Evolutionary conservation across 306 rosid genomes (phyloP).

Genomic region (Casuarina equisetifolia): DNA sequence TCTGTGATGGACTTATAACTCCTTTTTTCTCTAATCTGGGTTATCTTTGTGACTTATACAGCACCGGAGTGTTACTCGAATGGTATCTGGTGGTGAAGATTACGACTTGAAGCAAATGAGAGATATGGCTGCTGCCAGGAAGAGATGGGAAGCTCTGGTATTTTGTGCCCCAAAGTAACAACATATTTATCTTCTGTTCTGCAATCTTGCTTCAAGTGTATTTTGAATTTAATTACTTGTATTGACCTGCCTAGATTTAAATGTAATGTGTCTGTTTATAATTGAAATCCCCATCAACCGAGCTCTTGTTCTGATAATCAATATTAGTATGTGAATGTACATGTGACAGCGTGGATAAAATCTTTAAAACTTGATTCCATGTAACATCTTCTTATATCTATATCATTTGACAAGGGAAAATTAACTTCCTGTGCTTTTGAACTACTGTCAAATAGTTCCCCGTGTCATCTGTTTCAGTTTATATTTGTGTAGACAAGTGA

Average conservation of each 20-base stretch:
- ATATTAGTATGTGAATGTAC: background rate
- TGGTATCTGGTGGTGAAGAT: slow-evolving; percentile 61
- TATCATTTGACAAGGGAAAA: background rate
- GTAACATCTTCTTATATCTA: background rate
- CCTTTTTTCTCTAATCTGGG: background rate
- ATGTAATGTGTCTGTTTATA: background rate
- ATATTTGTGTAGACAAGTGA: background rate
- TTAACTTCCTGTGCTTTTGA: too few relatives aligned
- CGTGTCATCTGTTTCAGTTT: too few relatives aligned
- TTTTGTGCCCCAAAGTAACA: slow-evolving; percentile 20
- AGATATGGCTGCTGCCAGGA: slow-evolving; percentile 92
- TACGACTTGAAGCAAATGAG: slow-evolving; percentile 84
- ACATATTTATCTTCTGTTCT: background rate
- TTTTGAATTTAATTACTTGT: background rate
- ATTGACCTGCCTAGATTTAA: background rate
- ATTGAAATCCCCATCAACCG: background rate
- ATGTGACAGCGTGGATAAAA: background rate
- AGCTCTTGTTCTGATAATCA: background rate
- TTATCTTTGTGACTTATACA: slow-evolving; percentile 19
- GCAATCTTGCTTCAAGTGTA: background rate
- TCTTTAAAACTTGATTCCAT: background rate
- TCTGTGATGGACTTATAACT: background rate
- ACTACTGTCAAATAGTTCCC: too few relatives aligned
- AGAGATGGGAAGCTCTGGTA: slow-evolving; percentile 98
- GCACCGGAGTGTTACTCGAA: slow-evolving; percentile 44